A percentile compares a stretch with the other conserved stretches of the same genome.
These are phyloP conservation scores for Tetratostichococcus sp. DNA, from an alignment of 139 green algal genomes.

Conservation along the genomic window DNA sequence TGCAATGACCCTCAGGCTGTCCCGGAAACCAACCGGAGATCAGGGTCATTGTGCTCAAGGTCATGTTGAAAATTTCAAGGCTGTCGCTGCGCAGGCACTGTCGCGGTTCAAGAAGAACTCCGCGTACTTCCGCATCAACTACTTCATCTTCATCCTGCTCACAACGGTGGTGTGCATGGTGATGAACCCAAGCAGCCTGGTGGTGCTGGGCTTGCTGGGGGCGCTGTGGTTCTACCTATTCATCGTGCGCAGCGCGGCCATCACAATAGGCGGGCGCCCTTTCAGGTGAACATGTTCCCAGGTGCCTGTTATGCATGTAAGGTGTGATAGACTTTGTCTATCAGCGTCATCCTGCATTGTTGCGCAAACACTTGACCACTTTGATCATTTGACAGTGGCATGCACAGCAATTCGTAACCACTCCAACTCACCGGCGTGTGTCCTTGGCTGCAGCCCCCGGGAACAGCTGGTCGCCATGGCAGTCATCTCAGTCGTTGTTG, in stretches of 20 bases:
- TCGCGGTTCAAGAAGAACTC: conserved; percentile 80
- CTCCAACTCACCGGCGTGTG: not conserved
- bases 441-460: conserved; percentile 52
- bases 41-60: not conserved
- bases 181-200: conserved; percentile 67
- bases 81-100: conserved; percentile 46
- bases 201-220: conserved; percentile 67
- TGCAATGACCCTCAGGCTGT: no score
- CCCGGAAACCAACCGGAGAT: no score
- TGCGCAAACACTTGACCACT: no score
- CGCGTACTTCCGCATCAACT: conserved; percentile 92
- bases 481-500: conserved; percentile 63
- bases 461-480: conserved; percentile 83
- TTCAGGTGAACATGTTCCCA: conserved; percentile 46
- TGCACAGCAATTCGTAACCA: no score
- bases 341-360: no score
- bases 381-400: no score
- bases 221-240: conserved; percentile 83
- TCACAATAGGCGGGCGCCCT: conserved; percentile 72
- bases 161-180: conserved; percentile 61
- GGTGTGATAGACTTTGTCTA: no score
- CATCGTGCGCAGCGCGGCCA: conserved; percentile 59
- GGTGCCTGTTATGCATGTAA: not conserved
- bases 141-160: conserved; percentile 68
- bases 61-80: no score